A percentile compares a stretch with the other conserved stretches of the same genome.
Conservation (phyloP, 2,329 filamentous ascomycete genomes). For the Ambrosiella xylebori region DNA sequence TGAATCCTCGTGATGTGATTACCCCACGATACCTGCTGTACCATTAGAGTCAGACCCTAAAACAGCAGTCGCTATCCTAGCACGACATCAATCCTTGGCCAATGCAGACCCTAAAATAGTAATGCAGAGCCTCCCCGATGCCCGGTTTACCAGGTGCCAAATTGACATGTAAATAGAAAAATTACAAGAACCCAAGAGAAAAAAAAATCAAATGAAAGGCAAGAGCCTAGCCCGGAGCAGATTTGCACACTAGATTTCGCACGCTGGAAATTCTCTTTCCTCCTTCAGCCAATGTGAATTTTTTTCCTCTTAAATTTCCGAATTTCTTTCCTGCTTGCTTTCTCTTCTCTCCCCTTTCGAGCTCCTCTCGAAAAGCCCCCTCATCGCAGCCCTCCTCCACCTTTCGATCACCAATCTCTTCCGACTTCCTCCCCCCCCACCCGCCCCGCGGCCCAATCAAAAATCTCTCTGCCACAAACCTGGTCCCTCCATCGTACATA, state of each 20-base stretch:
- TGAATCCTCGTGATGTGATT: too few species aligned
- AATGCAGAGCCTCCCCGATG: background rate
- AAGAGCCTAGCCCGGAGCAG: background rate
- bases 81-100: background rate
- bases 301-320: background rate
- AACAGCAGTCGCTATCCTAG: background rate
- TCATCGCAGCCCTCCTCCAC: background rate
- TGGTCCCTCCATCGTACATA: background rate
- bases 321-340: conserved; percentile 4
- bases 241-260: background rate
- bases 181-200: background rate
- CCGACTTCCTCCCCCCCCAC: conserved; percentile 8
- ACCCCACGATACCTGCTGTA: too few species aligned
- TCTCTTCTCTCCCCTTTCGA: conserved; percentile 3
- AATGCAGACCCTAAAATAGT: background rate
- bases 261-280: background rate
- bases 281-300: background rate
- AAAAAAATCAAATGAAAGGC: background rate
- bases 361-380: conserved; percentile 5
- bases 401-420: background rate
- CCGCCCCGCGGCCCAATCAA: conserved; percentile 4
- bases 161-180: background rate
- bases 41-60: too few species aligned
- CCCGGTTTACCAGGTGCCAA: background rate
- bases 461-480: conserved; percentile 6